Evolutionary conservation across 164 flowering plant genomes (phyloP), one percentile per base, ranked within the genome.

Genomic region (Cinnamomum chago): DNA sequence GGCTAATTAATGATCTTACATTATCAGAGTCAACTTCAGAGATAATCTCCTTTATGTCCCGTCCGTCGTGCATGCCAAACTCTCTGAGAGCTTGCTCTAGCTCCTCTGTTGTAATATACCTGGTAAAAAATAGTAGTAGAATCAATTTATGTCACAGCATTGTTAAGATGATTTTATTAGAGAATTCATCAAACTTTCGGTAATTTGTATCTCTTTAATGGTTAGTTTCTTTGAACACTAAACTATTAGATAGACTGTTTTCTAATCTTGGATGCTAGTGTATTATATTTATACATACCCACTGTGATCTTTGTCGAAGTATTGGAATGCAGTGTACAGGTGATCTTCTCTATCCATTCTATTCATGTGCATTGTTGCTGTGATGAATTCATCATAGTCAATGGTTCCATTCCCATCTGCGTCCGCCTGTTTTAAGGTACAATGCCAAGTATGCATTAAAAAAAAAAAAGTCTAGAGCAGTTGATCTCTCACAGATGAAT

Each of bases 321-420:
- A 90, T 60, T 90, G 94, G 85, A 95, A 95, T 7, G 99, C 97
- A n/a, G 94, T 87, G 79, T 90, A 95, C 6, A 93, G 89, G 83
- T 95, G 98, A 20, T 95, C 97, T 81, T 95, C 99, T 84, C 87
- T 90, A 75, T 95, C 97, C 91, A 89, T 89, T 79, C 88, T 81
- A 84, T 95, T 92, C 85, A 90, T 50, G 68, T 93, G 97, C 98
- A 92, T 88, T 25, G 99, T 95, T 47, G 99, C 98, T 33, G 98
- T 90, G 80, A 95, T 92, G 86, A 93, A 95, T 78, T 95, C 96
- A n/a, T 89, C 94, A 68, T 91, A 93, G 78, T 95, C 99, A 79
- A 90, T 95, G 23, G 88, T 86, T 24, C 98, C 98, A 74, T 95
- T 90, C 22, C 98, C 97, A 81, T 95, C 99, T 58, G 92, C 96